These are phyloP conservation scores for Dryas octopetala DNA, from an alignment of 306 rosid species.

Conservation along the genomic window DNA sequence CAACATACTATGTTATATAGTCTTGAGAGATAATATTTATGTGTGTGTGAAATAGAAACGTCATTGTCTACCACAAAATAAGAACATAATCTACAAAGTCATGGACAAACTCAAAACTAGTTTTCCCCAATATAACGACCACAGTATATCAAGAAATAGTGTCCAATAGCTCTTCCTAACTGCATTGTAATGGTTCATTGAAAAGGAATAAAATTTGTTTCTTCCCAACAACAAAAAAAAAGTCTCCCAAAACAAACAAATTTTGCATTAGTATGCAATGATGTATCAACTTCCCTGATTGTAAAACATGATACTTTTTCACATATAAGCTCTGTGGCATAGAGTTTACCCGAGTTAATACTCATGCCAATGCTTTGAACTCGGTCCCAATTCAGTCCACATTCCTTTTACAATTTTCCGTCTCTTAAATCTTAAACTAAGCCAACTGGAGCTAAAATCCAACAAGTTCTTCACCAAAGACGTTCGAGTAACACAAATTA, in stretches of 20 bases:
- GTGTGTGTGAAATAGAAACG: not conserved
- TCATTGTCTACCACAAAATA: not conserved
- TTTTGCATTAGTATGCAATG: not conserved
- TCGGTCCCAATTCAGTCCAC: slow-evolving; percentile 2
- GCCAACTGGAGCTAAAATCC: not conserved
- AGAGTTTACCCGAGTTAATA: not conserved
- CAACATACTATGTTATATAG: no score
- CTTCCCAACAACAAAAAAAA: no score
- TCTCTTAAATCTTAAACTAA: not conserved
- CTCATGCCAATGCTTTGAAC: not conserved
- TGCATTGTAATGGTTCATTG: no score
- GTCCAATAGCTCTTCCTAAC: not conserved
- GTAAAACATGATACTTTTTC: not conserved
- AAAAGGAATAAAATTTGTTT: no score
- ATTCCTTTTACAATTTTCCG: not conserved
- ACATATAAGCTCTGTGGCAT: not conserved
- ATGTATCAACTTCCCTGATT: not conserved
- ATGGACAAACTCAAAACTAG: not conserved
- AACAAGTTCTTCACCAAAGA: not conserved
- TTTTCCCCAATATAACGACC: not conserved
- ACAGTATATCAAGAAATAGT: not conserved
- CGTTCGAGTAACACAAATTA: not conserved
- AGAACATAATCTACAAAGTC: not conserved
- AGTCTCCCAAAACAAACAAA: not conserved
- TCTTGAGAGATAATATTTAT: not conserved